A percentile compares a stretch with the other conserved stretches of the same genome.
Evolutionary conservation across 257 asterid species (phyloP).

Genomic region (Nicotiana sylvestris): DNA sequence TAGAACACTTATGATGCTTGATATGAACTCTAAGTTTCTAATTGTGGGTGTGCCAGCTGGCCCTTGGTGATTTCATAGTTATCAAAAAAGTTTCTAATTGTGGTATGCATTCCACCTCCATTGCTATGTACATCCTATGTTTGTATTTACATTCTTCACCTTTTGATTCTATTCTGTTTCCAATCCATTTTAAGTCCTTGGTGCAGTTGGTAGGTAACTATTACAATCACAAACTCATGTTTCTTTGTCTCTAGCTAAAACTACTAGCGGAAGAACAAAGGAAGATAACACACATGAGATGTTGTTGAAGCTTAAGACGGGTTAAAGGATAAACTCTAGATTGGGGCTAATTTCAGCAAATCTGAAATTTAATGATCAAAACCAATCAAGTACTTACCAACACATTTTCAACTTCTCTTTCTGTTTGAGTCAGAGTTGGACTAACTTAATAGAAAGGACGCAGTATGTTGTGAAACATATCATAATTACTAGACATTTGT

Average conservation of each 20-base stretch:
- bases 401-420: not conserved
- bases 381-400: not conserved
- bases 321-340: not conserved
- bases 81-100: not conserved
- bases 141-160: not conserved
- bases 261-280: not conserved
- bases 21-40: not conserved
- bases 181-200: not conserved
- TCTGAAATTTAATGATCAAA: not conserved
- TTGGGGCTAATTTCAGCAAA: not conserved
- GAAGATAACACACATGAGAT: not conserved
- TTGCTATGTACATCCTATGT: not conserved
- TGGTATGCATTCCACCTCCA: not conserved
- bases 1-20: not conserved
- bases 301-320: not conserved
- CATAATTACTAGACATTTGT: not conserved
- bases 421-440: not conserved
- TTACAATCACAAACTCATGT: not conserved
- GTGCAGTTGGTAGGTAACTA: not conserved
- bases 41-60: not conserved
- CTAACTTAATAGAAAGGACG: not conserved
- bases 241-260: not conserved
- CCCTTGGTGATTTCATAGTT: too few relatives aligned
- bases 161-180: not conserved
- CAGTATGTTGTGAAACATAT: not conserved